Percentiles rank a stretch among this genome's conserved stretches.
These are phyloP conservation scores for Apiospora phragmitis DNA, from an alignment of 2,329 filamentous ascomycete genomes.

Conservation along the genomic window DNA sequence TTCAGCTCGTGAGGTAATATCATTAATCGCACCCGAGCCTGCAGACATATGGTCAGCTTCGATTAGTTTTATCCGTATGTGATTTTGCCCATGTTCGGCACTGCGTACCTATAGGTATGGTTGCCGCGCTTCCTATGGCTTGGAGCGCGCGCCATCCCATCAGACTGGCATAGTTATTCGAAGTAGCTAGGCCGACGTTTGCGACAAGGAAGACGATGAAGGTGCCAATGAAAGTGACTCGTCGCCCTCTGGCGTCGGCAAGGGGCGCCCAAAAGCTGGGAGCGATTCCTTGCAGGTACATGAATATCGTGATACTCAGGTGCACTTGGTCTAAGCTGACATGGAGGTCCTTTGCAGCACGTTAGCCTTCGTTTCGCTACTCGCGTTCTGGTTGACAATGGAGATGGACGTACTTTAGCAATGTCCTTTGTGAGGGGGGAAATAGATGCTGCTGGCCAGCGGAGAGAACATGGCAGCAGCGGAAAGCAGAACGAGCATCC, in stretches of 20 bases:
- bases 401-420: slow-evolving; percentile 26
- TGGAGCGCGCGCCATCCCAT: slow-evolving; percentile 48
- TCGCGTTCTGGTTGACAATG: not conserved
- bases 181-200: slow-evolving; percentile 46
- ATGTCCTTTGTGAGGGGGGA: slow-evolving; percentile 44
- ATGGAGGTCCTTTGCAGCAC: slow-evolving; percentile 26
- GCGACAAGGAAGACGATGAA: slow-evolving; percentile 48
- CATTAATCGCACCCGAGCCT: slow-evolving; percentile 34
- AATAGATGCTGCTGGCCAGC: slow-evolving; percentile 52
- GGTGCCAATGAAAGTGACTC: slow-evolving; percentile 43
- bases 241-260: slow-evolving; percentile 46
- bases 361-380: not conserved
- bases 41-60: not conserved
- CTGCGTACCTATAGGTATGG: slow-evolving; percentile 44
- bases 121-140: slow-evolving; percentile 47
- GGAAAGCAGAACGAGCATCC: not conserved
- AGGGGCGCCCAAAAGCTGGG: slow-evolving; percentile 50
- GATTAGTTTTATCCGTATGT: not conserved
- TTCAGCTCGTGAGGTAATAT: slow-evolving; percentile 29
- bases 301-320: slow-evolving; percentile 47
- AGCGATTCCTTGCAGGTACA: slow-evolving; percentile 51
- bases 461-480: slow-evolving; percentile 54
- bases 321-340: slow-evolving; percentile 34
- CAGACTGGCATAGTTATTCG: slow-evolving; percentile 41
- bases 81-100: too few species aligned